These are phyloP conservation scores for Phialemonium atrogriseum DNA, from an alignment of 2,329 filamentous ascomycete species.

Conservation along the genomic window DNA sequence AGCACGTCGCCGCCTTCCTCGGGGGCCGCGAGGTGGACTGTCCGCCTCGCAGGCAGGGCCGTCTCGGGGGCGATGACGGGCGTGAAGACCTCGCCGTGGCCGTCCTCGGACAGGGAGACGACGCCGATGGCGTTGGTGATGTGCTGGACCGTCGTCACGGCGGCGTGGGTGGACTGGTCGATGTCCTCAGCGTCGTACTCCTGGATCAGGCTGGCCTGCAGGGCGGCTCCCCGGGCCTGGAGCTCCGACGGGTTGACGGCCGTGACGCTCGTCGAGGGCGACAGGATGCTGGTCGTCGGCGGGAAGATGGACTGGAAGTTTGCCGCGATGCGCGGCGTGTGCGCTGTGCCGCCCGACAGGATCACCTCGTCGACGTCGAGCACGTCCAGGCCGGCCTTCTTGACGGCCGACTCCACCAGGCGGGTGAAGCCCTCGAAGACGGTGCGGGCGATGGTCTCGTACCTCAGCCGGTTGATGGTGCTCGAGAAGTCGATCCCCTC, in stretches of 20 bases:
- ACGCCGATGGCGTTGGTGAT: conserved; percentile 84
- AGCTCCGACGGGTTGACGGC: conserved; percentile 94
- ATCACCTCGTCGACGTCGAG: conserved; percentile 94
- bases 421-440: conserved; percentile 83
- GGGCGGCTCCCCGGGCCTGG: conserved; percentile 79
- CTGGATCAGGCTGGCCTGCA: conserved; percentile 89
- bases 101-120: conserved; percentile 49
- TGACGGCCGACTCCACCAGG: conserved; percentile 73
- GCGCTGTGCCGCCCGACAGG: conserved; percentile 81
- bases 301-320: conserved; percentile 77
- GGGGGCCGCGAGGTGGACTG: conserved; percentile 67
- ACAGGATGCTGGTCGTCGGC: conserved; percentile 66
- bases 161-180: conserved; percentile 89
- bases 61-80: conserved; percentile 81
- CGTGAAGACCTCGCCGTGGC: conserved; percentile 64
- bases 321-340: conserved; percentile 86
- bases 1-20: conserved; percentile 81
- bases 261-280: conserved; percentile 67
- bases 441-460: conserved; percentile 81
- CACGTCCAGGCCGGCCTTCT: conserved; percentile 87
- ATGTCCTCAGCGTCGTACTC: conserved; percentile 93
- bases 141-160: conserved; percentile 90
- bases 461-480: conserved; percentile 87
- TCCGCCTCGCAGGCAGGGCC: conserved; percentile 79
- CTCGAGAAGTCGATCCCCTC: conserved; percentile 86